Evolutionary conservation across 2,329 filamentous ascomycete species (phyloP).

Genomic region (Conoideocrella luteorostrata): DNA sequence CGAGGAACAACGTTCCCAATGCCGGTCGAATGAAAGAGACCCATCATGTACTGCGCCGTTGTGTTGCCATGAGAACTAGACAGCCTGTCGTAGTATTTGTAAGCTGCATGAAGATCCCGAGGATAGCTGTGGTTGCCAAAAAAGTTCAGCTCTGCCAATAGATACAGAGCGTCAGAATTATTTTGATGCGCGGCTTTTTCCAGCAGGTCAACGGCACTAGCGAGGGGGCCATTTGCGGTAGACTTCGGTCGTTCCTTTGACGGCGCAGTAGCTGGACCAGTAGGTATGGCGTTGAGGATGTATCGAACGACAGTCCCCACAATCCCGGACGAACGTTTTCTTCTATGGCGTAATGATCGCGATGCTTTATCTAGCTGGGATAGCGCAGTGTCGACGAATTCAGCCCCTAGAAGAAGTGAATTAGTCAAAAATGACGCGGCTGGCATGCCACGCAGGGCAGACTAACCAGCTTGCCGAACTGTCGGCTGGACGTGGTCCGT

Average conservation of each 20-base stretch:
- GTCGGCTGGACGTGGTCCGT: conserved; percentile 20
- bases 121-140: conserved; percentile 91
- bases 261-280: conserved; percentile 40
- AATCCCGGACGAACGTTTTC: conserved; percentile 39
- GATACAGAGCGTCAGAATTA: conserved; percentile 78
- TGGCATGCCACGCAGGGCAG: neutral
- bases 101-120: conserved; percentile 71
- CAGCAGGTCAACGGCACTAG: conserved; percentile 46
- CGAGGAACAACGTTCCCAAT: conserved; percentile 72
- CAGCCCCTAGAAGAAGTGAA: conserved; percentile 33
- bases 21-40: conserved; percentile 91
- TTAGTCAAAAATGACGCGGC: neutral
- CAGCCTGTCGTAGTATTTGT: conserved; percentile 72
- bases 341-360: conserved; percentile 35
- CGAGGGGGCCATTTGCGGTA: conserved; percentile 35
- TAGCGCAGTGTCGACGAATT: conserved; percentile 47
- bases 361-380: conserved; percentile 44
- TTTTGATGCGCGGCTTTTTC: conserved; percentile 47
- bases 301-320: conserved; percentile 36
- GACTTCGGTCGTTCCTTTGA: conserved; percentile 25
- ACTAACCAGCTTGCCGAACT: conserved; percentile 32
- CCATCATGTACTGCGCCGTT: conserved; percentile 92
- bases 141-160: conserved; percentile 93
- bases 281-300: conserved; percentile 43
- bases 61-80: conserved; percentile 74